Base-by-base conservation (phyloP, 225 moss, liverwort and hornwort genomes). In the Sphagnum contortum region DNA sequence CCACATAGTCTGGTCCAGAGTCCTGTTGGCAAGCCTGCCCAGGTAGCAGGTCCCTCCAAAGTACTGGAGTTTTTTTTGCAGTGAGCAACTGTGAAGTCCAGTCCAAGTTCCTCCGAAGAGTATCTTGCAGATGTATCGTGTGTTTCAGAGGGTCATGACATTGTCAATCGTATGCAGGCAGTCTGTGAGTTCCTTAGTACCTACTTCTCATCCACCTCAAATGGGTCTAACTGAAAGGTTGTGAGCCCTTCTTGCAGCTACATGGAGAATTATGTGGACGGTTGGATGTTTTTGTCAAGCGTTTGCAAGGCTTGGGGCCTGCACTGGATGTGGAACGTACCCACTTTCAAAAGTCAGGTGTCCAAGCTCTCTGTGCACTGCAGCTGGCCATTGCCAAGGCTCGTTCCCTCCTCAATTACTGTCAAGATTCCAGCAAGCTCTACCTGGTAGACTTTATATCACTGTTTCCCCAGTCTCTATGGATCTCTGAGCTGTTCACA, bases 371-470 rank as follows among this genome's bases (percentile, higher is more conserved):
- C 29, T 76, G 74, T 73, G 79, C 88, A 58, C 65, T 91, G 66
- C 88, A 91, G 78, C 57, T 86, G 73, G 83, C 88, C 50, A 72
- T 91, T 47, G 88, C 88, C 65, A 91, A 88, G 70, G 88, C 91
- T 53, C 77, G 81, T 63, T 74, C 81, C 54, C 81, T 91, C 57
- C 74, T 91, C 9, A 83, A 91, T 60, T 91, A 88, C 58, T 91
- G 91, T 66, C 74, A 79, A 50, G 85, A 88, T 62, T 88, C 86
- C 61, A 91, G 91, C 88, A 91, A 88, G 74, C 75, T 91, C 47
- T 91, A 91, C 76, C 76, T 88, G 85, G 90, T 91, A 77, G 56
- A 69, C 59, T 10, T 12, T 12, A n/a, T 55, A 29, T 29, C 29
- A 29, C 29, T 29, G 29, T 29, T 29, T 29, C 29, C 29, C 29